Conservation (phyloP, 192 early-diverging fungal genomes). For the Cetraspora pellucida region DNA sequence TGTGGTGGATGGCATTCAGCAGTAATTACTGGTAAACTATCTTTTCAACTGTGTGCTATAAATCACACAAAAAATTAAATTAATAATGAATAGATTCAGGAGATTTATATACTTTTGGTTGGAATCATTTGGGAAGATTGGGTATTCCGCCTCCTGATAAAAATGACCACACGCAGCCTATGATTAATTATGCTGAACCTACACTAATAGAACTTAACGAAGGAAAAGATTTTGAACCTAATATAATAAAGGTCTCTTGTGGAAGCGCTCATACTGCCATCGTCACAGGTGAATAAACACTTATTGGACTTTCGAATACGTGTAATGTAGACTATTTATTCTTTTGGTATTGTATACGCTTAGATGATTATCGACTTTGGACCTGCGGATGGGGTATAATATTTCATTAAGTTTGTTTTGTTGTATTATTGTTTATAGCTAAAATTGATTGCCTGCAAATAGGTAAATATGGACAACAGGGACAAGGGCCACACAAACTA, state of each 20-base stretch:
- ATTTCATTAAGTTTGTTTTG: neutral
- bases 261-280: slow-evolving; percentile 40
- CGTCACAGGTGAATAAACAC: slow-evolving; percentile 37
- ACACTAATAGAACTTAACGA: slow-evolving; percentile 40
- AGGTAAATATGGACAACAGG: slow-evolving; percentile 33
- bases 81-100: slow-evolving; percentile 33
- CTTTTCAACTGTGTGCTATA: neutral
- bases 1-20: slow-evolving; percentile 40
- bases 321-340: neutral
- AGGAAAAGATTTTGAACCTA: slow-evolving; percentile 12
- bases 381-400: slow-evolving; percentile 28
- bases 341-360: neutral
- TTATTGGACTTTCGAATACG: too few species aligned
- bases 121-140: slow-evolving; percentile 44
- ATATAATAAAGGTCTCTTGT: slow-evolving; percentile 39
- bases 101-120: slow-evolving; percentile 48
- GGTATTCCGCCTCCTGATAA: slow-evolving; percentile 19
- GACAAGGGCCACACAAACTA: neutral
- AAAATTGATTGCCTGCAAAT: neutral
- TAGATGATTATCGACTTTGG: slow-evolving; percentile 6
- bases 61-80: neutral
- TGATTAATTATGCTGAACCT: slow-evolving; percentile 37
- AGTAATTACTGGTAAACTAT: slow-evolving; percentile 15
- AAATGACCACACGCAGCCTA: neutral
- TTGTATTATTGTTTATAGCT: neutral